Evolutionary conservation across 169 alveolate species (phyloP), one percentile per base, ranked within the genome.

Genomic region (Theileria annulata): DNA sequence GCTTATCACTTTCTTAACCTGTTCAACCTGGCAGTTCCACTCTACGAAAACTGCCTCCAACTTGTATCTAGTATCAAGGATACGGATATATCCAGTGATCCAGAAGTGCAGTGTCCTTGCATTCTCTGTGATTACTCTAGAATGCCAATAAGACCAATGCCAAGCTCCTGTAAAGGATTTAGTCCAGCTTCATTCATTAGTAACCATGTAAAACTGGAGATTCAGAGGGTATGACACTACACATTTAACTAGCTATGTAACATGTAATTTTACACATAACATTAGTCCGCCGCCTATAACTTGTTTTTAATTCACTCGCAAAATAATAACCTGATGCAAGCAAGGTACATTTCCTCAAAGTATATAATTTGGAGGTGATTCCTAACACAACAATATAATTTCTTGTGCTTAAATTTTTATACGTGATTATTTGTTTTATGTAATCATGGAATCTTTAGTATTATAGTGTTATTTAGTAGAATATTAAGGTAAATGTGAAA

Each of bases 21-120:
- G 58, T 69, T 84, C 21, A 75, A 84, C 72, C 31, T 84, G 27
- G 90, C 90, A 31, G 78, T 84, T 5, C 86, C 86, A 15, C 84
- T 84, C 51, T 84, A 84, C 71, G 85, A 82, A 71, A 68, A 48
- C 74, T 82, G 89, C 79, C 75, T 82, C 17, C n/a, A 54, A 21
- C 64, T 77, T 19, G 72, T 82, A 35, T 49, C 62, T 19, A 60
- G 23, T 1, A 19, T 42, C 8, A n/a, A 19, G 79, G 37, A 31
- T 5, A 19, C 49, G 28, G 72, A 54, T 59, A 42, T 10, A 1
- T 62, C 70, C 33, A 64, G 66, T n/a, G 79, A 72, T 6, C 71
- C 19, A 25, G 56, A 19, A 51, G 33, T 75, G 42, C 71, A 74
- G 59, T 82, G 89, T 49, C 86, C 89, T 49, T 82, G 89, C 72